phyloP scores from a whole-genome alignment of 192 early-diverging fungal species.

The Geranomyces variabilis region DNA sequence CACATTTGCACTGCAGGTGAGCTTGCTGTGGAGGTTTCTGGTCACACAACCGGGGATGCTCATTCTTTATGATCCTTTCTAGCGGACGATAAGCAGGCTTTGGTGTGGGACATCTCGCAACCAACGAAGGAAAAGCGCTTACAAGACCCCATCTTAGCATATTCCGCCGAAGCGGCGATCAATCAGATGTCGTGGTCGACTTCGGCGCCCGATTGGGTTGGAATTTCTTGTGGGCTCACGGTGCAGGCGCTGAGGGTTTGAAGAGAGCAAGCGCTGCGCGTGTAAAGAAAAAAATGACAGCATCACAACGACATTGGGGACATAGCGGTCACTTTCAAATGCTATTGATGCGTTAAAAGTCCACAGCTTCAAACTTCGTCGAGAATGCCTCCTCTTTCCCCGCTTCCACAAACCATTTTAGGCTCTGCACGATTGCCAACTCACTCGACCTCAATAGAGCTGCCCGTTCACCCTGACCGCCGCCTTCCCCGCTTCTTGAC shows the following conservation, averaged over 20 bases:
- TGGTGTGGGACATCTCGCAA: slow-evolving; percentile 84
- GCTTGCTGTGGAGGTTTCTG: not conserved
- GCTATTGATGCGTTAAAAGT: slow-evolving; percentile 24
- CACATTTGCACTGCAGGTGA: slow-evolving; percentile 87
- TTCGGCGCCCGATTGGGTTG: slow-evolving; percentile 83
- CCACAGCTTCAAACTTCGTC: slow-evolving; percentile 36
- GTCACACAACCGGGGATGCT: slow-evolving; percentile 1
- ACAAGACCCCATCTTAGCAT: slow-evolving; percentile 72
- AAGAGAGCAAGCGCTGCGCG: too few relatives aligned
- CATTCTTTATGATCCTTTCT: slow-evolving; percentile 1
- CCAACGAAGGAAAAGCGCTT: slow-evolving; percentile 37
- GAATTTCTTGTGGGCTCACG: slow-evolving; percentile 79
- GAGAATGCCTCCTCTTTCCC: not conserved
- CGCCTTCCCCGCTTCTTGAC: too few relatives aligned
- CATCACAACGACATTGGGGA: too few relatives aligned
- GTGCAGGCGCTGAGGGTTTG: slow-evolving; percentile 80
- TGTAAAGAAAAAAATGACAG: too few relatives aligned
- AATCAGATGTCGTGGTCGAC: slow-evolving; percentile 85
- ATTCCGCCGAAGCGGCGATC: slow-evolving; percentile 74
- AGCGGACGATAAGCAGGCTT: slow-evolving; percentile 90
- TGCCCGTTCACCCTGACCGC: slow-evolving; percentile 4
- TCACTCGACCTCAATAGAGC: slow-evolving; percentile 65
- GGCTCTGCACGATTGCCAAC: slow-evolving; percentile 71
- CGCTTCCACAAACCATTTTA: slow-evolving; percentile 61
- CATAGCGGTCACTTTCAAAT: too few relatives aligned